Conservation (phyloP, 257 asterid species). For the Ophiorrhiza pumila region DNA sequence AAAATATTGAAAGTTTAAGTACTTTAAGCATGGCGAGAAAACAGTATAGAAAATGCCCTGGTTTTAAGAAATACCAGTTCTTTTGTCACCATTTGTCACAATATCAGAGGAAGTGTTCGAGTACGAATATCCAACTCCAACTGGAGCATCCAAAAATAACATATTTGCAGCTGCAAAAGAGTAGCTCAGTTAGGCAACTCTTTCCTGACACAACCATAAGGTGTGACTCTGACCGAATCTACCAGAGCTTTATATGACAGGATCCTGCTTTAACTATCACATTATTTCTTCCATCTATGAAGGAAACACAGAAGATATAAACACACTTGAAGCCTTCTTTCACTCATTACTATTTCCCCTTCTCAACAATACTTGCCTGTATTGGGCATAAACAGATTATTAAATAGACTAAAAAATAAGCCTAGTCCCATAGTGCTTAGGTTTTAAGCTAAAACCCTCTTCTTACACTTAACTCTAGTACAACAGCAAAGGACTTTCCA, state of each 20-base stretch:
- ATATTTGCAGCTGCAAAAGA: conserved; percentile 70
- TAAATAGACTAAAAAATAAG: neutral
- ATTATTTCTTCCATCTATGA: neutral
- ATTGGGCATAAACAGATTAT: neutral
- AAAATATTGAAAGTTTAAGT: conserved; percentile 21
- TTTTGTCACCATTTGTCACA: conserved; percentile 68
- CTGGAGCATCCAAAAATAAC: conserved; percentile 89
- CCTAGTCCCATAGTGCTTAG: neutral
- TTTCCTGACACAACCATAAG: too few relatives aligned
- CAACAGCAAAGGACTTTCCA: neutral
- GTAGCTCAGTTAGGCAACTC: conserved; percentile 19
- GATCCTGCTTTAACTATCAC: neutral
- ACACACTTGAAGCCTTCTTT: neutral
- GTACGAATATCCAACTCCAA: conserved; percentile 92
- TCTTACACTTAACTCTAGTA: neutral
- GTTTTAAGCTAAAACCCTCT: neutral
- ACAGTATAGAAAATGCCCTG: neutral
- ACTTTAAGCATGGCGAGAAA: conserved; percentile 11
- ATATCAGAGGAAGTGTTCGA: conserved; percentile 81
- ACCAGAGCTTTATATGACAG: neutral
- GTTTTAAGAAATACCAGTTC: conserved; percentile 60
- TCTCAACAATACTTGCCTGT: neutral
- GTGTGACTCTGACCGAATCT: neutral
- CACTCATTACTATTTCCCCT: neutral
- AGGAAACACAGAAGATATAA: neutral